Base-by-base conservation (phyloP, 305 asterid genomes). In the Andrographis paniculata region DNA sequence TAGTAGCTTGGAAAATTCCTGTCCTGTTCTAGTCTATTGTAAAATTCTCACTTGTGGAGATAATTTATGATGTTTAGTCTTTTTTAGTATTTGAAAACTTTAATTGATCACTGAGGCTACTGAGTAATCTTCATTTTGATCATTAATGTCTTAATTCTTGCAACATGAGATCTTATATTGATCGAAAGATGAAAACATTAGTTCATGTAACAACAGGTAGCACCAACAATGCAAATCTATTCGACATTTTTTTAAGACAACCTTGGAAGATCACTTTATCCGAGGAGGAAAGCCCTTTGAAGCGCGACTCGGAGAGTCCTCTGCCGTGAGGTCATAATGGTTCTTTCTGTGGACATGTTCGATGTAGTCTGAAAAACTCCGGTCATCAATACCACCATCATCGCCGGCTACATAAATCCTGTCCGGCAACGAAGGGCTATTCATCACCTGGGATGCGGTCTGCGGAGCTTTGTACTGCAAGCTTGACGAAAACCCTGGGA, bases 11-110 rank as follows among this genome's bases (percentile, higher is more conserved):
- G 58, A 45, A 38, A 30, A 5, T 45, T 53, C 40, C 22, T 61
- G 58, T 36, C 21, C 38, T 42, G 66, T 33, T 69, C 31, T 62
- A 62, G 69, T 60, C 60, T 63, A 23, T 60, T 58, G 64, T 41
- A 24, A 51, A 38, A 43, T 42, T 59, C 27, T 33, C 27, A 17
- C 24, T 55, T 44, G 64, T 68, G 60, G 70, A 58, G 50, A 21
- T 57, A 30, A 48, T 49, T 24, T 8, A 24, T n/a, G n/a, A n/a
- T n/a, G n/a, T n/a, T n/a, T n/a, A n/a, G n/a, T n/a, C n/a, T n/a
- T n/a, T n/a, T n/a, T n/a, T n/a, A n/a, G n/a, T n/a, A n/a, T n/a
- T n/a, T n/a, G n/a, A n/a, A n/a, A n/a, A n/a, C n/a, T n/a, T n/a
- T n/a, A n/a, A n/a, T n/a, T n/a, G n/a, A n/a, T n/a, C n/a, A n/a